Evolutionary conservation across 805 yeast genomes (phyloP), one percentile per base, ranked within the genome.

Genomic region (Candida adriatica): DNA sequence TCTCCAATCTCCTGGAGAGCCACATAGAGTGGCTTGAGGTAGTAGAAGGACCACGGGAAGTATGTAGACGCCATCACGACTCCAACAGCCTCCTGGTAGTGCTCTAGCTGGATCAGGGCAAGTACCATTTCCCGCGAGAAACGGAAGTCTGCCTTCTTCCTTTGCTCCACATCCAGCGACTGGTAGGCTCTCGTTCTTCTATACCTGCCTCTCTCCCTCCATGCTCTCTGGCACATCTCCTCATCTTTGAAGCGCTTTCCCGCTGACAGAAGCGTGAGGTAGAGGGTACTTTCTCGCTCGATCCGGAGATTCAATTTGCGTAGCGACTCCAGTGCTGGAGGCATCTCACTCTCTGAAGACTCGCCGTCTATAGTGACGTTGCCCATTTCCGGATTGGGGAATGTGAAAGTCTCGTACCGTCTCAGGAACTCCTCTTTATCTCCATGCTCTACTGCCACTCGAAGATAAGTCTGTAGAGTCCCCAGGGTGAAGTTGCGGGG

Each of bases 181-280:
- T 63, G 69, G 61, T 81, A 87, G 3, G 43, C 41, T 0, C 28
- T 16, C 0, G 82, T 65, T 37, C 72, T 73, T 31, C 96, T 64
- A 57, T 68, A 86, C 15, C 52, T 39, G 3, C 96, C 96, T 46
- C 96, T 70, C 47, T 83, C 94, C 2, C 58, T 55, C 94, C 95
- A 87, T 2, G 83, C 62, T 16, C 58, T 54, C 34, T 74, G 75
- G 4, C 87, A 88, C 49, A 80, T 72, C 0, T 61, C 62, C 24
- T 66, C 53, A 45, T 78, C 70, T 24, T 66, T 62, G 47, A 70
- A 70, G 28, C 63, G 61, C 9, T 68, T 67, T 2, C 90, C 83
- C 1, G 90, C 90, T 39, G 44, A 55, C 17, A 34, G 47, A 35
- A 26, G 30, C 8, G 35, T 49, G 6, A 37, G 38, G 32, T 38